phyloP scores from a whole-genome alignment of 1,284 basidiomycete genomes.

The Boletus semigastroideus region DNA sequence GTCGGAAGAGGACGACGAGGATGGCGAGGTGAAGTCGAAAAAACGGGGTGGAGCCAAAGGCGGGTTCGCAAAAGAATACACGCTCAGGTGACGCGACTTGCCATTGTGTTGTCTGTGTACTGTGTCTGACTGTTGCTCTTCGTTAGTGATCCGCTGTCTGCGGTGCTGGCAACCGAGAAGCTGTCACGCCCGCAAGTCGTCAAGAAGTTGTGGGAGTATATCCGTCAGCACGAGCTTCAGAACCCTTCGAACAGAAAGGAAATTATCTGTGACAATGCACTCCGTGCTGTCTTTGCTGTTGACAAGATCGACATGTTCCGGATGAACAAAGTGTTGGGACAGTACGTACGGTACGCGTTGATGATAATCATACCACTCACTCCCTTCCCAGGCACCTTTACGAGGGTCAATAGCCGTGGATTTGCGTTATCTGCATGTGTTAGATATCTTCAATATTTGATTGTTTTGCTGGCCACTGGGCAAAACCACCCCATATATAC shows the following conservation, averaged over 20 bases:
- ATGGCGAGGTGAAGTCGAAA: constrained; percentile 39
- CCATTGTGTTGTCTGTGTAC: neutral
- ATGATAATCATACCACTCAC: constrained; percentile 1
- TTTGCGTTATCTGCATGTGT: constrained; percentile 3
- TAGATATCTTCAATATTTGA: neutral
- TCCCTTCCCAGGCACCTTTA: constrained; percentile 31
- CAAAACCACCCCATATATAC: neutral
- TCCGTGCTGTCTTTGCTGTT: constrained; percentile 70
- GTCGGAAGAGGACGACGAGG: constrained; percentile 51
- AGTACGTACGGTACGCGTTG: constrained; percentile 47
- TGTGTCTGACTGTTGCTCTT: constrained; percentile 5
- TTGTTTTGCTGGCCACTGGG: neutral
- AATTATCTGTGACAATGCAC: constrained; percentile 74
- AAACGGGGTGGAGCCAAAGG: constrained; percentile 51
- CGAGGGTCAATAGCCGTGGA: constrained; percentile 20
- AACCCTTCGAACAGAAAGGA: constrained; percentile 79
- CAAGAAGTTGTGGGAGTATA: constrained; percentile 84
- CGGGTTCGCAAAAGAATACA: constrained; percentile 76
- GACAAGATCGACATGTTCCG: constrained; percentile 85
- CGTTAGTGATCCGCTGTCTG: constrained; percentile 60
- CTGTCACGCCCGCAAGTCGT: constrained; percentile 87
- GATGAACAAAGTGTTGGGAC: constrained; percentile 81
- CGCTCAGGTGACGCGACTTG: constrained; percentile 54
- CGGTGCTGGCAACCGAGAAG: constrained; percentile 55
- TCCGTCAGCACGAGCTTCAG: constrained; percentile 76